Evolutionary conservation across 2,329 filamentous ascomycete genomes (phyloP).

Genomic region (Pseudocercospora cruenta): DNA sequence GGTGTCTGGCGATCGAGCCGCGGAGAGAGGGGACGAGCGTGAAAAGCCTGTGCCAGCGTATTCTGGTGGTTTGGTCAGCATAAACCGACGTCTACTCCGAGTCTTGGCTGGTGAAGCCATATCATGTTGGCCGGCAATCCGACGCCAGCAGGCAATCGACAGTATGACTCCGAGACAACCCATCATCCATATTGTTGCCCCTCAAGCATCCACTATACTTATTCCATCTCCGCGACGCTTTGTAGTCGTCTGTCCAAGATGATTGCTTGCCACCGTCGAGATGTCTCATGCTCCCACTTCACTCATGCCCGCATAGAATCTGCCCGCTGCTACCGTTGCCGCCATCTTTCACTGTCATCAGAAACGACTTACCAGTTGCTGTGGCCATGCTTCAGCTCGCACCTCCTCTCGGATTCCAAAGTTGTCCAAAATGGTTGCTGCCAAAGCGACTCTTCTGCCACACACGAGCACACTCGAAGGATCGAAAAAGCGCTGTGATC

Average conservation of each 20-base stretch:
- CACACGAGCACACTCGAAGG: constrained; percentile 17
- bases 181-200: neutral
- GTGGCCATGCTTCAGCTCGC: constrained; percentile 29
- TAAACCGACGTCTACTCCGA: neutral
- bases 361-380: constrained; percentile 26
- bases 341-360: neutral
- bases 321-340: neutral
- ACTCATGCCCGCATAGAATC: neutral
- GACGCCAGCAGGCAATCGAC: neutral
- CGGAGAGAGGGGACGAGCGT: constrained; percentile 32
- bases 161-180: neutral
- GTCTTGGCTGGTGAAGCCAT: neutral
- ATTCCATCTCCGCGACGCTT: neutral
- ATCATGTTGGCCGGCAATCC: neutral
- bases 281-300: neutral
- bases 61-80: constrained; percentile 15
- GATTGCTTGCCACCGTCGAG: neutral
- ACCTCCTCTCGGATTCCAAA: constrained; percentile 6
- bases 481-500: constrained; percentile 12
- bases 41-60: constrained; percentile 31
- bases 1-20: constrained; percentile 60
- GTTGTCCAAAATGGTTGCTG: neutral
- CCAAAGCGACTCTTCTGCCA: constrained; percentile 15
- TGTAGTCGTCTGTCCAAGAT: neutral
- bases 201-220: neutral